Evolutionary conservation across 2,329 filamentous ascomycete species (phyloP).

Genomic region (Rhexocercosporidium sp.): DNA sequence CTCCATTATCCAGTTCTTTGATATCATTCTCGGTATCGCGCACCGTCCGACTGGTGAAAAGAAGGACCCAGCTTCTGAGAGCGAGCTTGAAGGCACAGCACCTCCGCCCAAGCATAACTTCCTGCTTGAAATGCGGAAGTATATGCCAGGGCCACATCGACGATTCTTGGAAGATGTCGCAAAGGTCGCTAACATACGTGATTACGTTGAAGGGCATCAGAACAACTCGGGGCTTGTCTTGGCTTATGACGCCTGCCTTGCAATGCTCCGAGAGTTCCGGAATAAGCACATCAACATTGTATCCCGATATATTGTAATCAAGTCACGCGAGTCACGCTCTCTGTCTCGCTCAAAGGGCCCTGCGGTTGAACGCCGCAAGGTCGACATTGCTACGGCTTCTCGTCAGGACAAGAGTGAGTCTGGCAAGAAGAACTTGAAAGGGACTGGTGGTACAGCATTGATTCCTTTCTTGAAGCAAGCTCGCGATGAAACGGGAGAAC

Average conservation of each 20-base stretch:
- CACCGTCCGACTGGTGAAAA: slow-evolving; percentile 88
- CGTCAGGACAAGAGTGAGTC: slow-evolving; percentile 47
- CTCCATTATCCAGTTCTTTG: slow-evolving; percentile 96
- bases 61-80: slow-evolving; percentile 51
- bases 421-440: slow-evolving; percentile 68
- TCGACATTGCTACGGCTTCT: slow-evolving; percentile 68
- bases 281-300: slow-evolving; percentile 98
- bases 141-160: slow-evolving; percentile 94
- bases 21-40: slow-evolving; percentile 86
- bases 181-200: slow-evolving; percentile 82
- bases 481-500: slow-evolving; percentile 92
- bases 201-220: slow-evolving; percentile 71
- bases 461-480: slow-evolving; percentile 98
- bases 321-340: slow-evolving; percentile 75
- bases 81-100: slow-evolving; percentile 51
- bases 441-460: slow-evolving; percentile 90
- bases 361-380: slow-evolving; percentile 58
- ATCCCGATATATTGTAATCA: slow-evolving; percentile 91
- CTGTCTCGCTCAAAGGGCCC: slow-evolving; percentile 58
- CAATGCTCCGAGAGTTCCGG: slow-evolving; percentile 63
- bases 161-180: slow-evolving; percentile 85
- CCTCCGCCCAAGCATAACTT: slow-evolving; percentile 77
- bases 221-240: slow-evolving; percentile 71
- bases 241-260: slow-evolving; percentile 90
- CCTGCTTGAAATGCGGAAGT: slow-evolving; percentile 93